phyloP scores from a whole-genome alignment of 176 grass and related monocot genomes.

The Aegilops tauschii region DNA sequence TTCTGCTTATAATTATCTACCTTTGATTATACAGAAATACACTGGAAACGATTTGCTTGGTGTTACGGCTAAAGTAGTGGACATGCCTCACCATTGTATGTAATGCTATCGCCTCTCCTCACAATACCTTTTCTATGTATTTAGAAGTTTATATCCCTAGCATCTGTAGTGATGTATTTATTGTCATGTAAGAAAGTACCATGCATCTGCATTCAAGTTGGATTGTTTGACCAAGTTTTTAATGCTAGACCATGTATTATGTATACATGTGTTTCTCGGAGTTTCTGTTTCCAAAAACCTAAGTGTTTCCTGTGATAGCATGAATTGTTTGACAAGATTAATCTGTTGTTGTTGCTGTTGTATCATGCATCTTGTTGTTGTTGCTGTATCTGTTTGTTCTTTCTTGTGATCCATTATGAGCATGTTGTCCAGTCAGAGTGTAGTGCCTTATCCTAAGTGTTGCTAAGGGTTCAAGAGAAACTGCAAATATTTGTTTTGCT shows the following conservation, averaged over 20 bases:
- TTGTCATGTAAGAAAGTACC: conserved; percentile 1
- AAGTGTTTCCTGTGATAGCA: background rate
- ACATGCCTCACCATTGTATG: conserved; percentile 98
- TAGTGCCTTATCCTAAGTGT: too few species aligned
- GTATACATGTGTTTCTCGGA: background rate
- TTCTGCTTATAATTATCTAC: conserved; percentile 29
- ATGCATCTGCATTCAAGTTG: conserved; percentile 1
- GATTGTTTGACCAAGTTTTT: background rate
- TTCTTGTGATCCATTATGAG: background rate
- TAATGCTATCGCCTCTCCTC: background rate
- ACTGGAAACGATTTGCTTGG: conserved; percentile 97
- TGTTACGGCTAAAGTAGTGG: conserved; percentile 84
- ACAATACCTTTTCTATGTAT: background rate
- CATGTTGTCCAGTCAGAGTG: background rate
- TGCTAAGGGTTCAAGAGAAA: too few species aligned
- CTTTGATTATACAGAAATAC: conserved; percentile 65
- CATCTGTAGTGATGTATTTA: conserved; percentile 6
- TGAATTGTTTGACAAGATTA: background rate
- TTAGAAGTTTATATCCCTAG: background rate
- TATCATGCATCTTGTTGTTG: too few species aligned
- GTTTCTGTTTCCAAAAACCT: background rate
- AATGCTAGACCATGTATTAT: background rate
- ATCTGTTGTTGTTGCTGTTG: background rate
- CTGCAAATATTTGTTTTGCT: background rate
- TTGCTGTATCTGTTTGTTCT: too few species aligned